Base-by-base conservation (phyloP, 768 basidiomycete genomes). In the Lentinus brumalis region DNA sequence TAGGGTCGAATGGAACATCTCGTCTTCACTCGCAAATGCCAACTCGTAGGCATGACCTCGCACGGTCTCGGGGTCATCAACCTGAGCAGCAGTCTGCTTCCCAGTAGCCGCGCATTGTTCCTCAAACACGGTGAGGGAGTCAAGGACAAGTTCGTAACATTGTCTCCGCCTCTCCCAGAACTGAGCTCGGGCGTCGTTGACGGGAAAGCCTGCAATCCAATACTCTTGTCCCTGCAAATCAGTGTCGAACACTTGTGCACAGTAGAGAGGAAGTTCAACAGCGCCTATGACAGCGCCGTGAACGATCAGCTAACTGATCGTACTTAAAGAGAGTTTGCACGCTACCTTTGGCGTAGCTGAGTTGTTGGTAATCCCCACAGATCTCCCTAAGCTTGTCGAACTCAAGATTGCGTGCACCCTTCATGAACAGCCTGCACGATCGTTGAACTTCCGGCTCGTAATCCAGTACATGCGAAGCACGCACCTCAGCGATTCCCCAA, bases 1-100 rank as follows among this genome's bases (percentile, higher is more conserved):
- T 60, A 99, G 73, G 16, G 87, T 88, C 35, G 90, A 94, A 74
- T 98, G 95, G 77, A 98, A 98, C 77, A 96, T 85, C 67, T 94
- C 89, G 72, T 98, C 97, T 35, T 89, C 84, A 67, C 88, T 88
- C 6, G 85, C 79, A 59, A 98, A 89, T 1, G 94, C 92, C 58
- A 95, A 81, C 39, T 90, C 87, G 71, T 95, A 97, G 0, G 95
- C 94, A 69, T 91, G 89, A 50, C 81, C 83, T 54, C 92, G 84
- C n/a, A 92, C 85, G 12, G 84, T 78, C 62, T 93, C 91, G 7
- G 84, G 82, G 50, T 88, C 85, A 29, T 72, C 70, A 0, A 58
- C 45, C 14, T 61, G 56, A 39, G 83, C 82, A 18, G 73, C 65
- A 51, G 73, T 53, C n/a, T 73, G 59, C 53, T 66, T 69, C 5